These are phyloP conservation scores for Penstemon barbatus DNA, from an alignment of 257 asterid species.

Conservation along the genomic window DNA sequence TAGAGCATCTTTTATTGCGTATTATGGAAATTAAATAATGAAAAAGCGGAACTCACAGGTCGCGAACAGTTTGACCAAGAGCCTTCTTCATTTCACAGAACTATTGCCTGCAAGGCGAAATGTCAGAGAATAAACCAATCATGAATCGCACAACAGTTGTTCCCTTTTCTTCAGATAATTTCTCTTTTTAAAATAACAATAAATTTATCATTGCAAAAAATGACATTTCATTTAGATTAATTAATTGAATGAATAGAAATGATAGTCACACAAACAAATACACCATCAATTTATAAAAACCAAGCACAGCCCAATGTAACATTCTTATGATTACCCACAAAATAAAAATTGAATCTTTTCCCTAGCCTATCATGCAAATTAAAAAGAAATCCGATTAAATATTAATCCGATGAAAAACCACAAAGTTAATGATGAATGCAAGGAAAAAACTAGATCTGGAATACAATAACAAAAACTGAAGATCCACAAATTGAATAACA, in stretches of 20 bases:
- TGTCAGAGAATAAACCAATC: conserved; percentile 12
- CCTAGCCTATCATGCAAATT: neutral
- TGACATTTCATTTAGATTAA: conserved; percentile 19
- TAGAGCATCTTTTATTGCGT: neutral
- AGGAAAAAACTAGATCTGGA: neutral
- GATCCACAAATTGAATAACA: conserved; percentile 1
- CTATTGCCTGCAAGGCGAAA: conserved; percentile 34
- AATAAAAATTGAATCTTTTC: conserved; percentile 7
- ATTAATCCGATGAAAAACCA: neutral
- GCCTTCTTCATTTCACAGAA: conserved; percentile 81
- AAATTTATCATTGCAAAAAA: no score
- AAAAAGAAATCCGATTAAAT: neutral
- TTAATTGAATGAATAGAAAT: conserved; percentile 4
- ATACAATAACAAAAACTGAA: neutral
- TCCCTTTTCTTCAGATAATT: neutral
- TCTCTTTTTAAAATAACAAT: no score
- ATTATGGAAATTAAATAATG: conserved; percentile 5
- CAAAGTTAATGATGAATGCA: neutral
- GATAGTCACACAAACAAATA: neutral
- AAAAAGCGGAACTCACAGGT: conserved; percentile 59
- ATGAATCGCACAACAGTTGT: neutral
- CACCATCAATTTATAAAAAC: neutral
- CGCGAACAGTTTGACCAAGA: conserved; percentile 87
- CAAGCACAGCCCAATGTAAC: neutral
- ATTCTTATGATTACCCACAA: neutral